phyloP scores from a whole-genome alignment of 495 filamentous ascomycete genomes.

The Hypoxylon subgilvum region DNA sequence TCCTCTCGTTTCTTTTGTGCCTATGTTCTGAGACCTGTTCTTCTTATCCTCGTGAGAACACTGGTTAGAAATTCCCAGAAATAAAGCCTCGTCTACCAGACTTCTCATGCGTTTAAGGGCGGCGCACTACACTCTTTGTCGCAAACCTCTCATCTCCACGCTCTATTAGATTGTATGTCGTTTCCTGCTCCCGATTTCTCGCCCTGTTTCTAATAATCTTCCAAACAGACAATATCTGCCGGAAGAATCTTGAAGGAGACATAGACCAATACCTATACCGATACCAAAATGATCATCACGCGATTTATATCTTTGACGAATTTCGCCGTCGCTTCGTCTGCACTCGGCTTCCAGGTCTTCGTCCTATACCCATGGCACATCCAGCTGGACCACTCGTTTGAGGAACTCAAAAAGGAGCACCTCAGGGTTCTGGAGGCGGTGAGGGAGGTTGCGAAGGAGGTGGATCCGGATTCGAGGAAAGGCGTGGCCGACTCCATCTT shows the following conservation, averaged over 20 bases:
- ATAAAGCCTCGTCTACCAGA: conserved; percentile 9
- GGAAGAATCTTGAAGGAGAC: conserved; percentile 7
- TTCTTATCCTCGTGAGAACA: conserved; percentile 13
- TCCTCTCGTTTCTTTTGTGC: conserved; percentile 19
- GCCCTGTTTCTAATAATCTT: conserved; percentile 15
- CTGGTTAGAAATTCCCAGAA: conserved; percentile 13
- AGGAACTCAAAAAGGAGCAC: conserved; percentile 62
- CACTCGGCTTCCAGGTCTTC: conserved; percentile 66
- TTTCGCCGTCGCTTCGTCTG: conserved; percentile 65
- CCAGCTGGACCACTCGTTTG: conserved; percentile 65
- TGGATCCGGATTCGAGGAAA: conserved; percentile 36
- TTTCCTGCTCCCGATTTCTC: background rate
- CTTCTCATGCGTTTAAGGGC: conserved; percentile 19
- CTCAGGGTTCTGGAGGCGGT: conserved; percentile 43
- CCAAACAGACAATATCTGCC: conserved; percentile 13
- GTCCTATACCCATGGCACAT: conserved; percentile 73
- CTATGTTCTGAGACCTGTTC: conserved; percentile 10
- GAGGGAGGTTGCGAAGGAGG: conserved; percentile 42
- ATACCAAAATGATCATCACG: conserved; percentile 46
- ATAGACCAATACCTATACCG: background rate
- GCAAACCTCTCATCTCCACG: conserved; percentile 19
- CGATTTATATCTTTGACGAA: conserved; percentile 66
- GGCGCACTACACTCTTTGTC: conserved; percentile 28
- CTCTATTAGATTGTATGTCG: conserved; percentile 22
- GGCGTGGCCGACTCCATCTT: conserved; percentile 35